Evolutionary conservation across 2,329 filamentous ascomycete species (phyloP).

Genomic region (Ophiosphaerella herpotricha): DNA sequence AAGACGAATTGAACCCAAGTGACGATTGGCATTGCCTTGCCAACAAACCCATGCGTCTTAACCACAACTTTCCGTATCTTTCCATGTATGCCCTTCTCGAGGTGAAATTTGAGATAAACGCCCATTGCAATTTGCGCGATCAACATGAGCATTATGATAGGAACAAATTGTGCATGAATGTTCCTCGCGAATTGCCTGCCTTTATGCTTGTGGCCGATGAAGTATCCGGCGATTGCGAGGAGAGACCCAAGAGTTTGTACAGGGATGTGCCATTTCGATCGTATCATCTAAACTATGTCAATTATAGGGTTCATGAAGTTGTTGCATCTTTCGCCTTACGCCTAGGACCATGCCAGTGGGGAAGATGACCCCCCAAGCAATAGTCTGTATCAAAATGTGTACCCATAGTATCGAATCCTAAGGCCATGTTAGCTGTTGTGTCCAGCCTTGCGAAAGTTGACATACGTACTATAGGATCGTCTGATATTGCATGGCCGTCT

Average conservation of each 20-base stretch:
- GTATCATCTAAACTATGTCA: conserved; percentile 67
- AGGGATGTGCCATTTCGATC: conserved; percentile 93
- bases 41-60: conserved; percentile 75
- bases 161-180: conserved; percentile 80
- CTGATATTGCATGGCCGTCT: conserved; percentile 45
- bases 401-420: conserved; percentile 83
- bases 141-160: conserved; percentile 78
- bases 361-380: conserved; percentile 90
- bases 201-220: conserved; percentile 87
- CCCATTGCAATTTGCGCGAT: conserved; percentile 78
- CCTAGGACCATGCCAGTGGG: conserved; percentile 95
- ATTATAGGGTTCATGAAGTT: not conserved
- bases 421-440: too few relatives aligned
- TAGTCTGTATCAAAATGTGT: conserved; percentile 86
- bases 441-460: too few relatives aligned
- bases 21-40: conserved; percentile 83
- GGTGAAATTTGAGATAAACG: conserved; percentile 84
- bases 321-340: conserved; percentile 56
- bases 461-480: conserved; percentile 32
- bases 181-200: conserved; percentile 77
- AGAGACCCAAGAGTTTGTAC: conserved; percentile 75
- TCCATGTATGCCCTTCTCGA: conserved; percentile 81
- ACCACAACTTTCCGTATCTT: conserved; percentile 75
- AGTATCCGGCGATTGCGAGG: conserved; percentile 82
- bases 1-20: conserved; percentile 96